Evolutionary conservation across 1,284 basidiomycete species (phyloP).

Genomic region (Exobasidium rhododendri): DNA sequence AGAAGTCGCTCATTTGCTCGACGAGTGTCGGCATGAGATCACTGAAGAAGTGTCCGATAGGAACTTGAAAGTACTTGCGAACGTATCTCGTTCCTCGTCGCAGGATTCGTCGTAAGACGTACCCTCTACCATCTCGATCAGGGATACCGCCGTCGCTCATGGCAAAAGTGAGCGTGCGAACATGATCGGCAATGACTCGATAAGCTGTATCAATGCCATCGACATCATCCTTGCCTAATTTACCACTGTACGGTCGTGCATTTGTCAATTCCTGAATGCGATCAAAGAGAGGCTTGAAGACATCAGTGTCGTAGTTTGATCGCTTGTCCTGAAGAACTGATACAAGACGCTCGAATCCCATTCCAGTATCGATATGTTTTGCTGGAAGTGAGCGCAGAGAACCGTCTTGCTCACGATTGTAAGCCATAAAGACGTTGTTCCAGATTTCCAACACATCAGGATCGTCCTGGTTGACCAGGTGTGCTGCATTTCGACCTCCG

Average conservation of each 20-base stretch:
- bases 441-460: conserved; percentile 96
- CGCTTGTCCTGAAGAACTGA: conserved; percentile 84
- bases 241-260: conserved; percentile 80
- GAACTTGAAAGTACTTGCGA: conserved; percentile 88
- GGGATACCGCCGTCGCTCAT: conserved; percentile 94
- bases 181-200: conserved; percentile 93
- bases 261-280: conserved; percentile 86
- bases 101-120: conserved; percentile 87
- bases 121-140: conserved; percentile 92
- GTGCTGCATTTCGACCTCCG: conserved; percentile 83
- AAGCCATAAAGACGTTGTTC: conserved; percentile 99
- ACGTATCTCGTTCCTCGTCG: conserved; percentile 89
- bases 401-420: conserved; percentile 88
- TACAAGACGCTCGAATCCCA: conserved; percentile 97
- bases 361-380: conserved; percentile 95
- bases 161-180: conserved; percentile 90
- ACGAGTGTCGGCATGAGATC: conserved; percentile 83
- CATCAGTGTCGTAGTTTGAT: conserved; percentile 97
- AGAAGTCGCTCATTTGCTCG: conserved; percentile 81
- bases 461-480: conserved; percentile 90
- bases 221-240: conserved; percentile 84
- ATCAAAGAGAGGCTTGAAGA: conserved; percentile 83
- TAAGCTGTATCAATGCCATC: conserved; percentile 98
- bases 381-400: conserved; percentile 76
- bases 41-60: conserved; percentile 93